Base-by-base conservation (phyloP, 441 rosid species). In the Pelargonium cotyledonis region DNA sequence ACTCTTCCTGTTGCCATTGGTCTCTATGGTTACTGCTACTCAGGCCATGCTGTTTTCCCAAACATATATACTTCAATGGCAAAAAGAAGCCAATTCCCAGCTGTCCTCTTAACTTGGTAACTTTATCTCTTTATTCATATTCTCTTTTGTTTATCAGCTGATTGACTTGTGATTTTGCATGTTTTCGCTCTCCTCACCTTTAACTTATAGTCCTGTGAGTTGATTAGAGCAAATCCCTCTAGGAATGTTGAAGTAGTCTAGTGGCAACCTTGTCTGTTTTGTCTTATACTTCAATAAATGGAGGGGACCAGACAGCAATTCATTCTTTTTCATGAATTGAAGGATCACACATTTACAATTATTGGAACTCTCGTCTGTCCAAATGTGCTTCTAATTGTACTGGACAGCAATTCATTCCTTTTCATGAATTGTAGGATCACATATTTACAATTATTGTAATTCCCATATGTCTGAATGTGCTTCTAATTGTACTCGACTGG, bases 21-120 rank as follows among this genome's bases (percentile, higher is more conserved):
- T 7, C 96, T 91, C 44, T 91, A 89, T 14, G 97, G 99, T 61
- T 94, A 78, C 76, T 88, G 97, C 72, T 94, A 88, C 74, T 91
- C 97, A 3, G 99, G 99, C 69, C 99, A 94, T 77, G 97, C 97
- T 61, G 92, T 91, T 57, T 91, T 94, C 65, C 99, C 97, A 1
- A 94, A 91, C 74, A 91, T 94, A 68, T 91, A 94, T 71, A 82
- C 89, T 65, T 94, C 99, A 8, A 91, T 94, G 97, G 95, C 89
- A 0, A 82, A 85, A 70, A 95, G 86, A 16, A 81, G 70, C 70
- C 90, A 87, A 76, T 94, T 65, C 55, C 86, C 99, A 29, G 58
- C 82, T 26, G 88, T 88, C 70, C 96, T 94, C 69, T 55, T 89
- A 43, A 70, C 85, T 18, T 81, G 96, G 98, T 94, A 81, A 66